phyloP scores from a whole-genome alignment of 345 rosid species.

The Eucalyptus guilfoylei region DNA sequence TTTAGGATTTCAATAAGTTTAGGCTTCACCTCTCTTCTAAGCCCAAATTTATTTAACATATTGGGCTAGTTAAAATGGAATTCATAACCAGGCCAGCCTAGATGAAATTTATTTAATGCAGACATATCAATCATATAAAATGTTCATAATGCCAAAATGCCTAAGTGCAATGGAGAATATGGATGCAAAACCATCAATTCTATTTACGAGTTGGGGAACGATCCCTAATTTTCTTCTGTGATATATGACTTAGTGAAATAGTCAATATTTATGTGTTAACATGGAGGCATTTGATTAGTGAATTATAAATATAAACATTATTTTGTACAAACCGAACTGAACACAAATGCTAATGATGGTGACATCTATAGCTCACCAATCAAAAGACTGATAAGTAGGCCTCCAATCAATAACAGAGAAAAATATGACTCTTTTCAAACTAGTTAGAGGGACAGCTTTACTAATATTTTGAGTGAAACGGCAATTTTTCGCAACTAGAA shows the following conservation, averaged over 20 bases:
- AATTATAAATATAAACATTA: neutral
- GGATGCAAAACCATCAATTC: neutral
- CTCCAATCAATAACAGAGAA: neutral
- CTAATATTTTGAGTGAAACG: neutral
- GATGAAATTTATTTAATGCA: neutral
- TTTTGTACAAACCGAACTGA: neutral
- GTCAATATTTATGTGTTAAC: neutral
- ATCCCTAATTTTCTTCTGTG: neutral
- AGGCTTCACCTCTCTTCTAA: neutral
- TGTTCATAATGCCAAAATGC: neutral
- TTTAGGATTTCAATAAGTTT: neutral
- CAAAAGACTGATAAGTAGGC: neutral
- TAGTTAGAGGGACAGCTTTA: neutral
- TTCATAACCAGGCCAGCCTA: accelerated
- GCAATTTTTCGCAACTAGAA: neutral
- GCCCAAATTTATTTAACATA: neutral
- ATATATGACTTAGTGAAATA: neutral
- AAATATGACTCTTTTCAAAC: neutral
- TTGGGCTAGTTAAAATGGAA: neutral
- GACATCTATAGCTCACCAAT: neutral
- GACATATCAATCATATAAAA: neutral
- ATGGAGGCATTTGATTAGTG: neutral
- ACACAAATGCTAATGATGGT: neutral
- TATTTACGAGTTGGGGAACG: neutral
- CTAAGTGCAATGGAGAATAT: neutral